Evolutionary conservation across 2,329 filamentous ascomycete genomes (phyloP), one percentile per base, ranked within the genome.

Genomic region (Thyridium curvatum): DNA sequence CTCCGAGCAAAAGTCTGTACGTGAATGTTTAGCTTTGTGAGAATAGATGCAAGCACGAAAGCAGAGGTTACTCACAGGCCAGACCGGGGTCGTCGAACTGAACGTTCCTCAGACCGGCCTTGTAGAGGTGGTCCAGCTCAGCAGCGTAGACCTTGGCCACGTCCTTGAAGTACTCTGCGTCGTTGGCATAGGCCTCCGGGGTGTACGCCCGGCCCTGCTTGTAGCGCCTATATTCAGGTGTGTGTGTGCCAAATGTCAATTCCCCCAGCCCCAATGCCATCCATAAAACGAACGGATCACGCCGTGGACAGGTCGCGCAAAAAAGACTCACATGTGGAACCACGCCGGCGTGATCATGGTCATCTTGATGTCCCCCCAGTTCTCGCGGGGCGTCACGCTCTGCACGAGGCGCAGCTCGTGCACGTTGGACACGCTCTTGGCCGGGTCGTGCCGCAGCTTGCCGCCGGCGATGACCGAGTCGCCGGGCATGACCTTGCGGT

Each of bases 1-100:
- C 41, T 83, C 68, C 15, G 78, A 83, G 62, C 83, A 87, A 61
- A 87, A 87, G 58, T 86, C 79, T 83, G 39, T n/a, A 4, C 12
- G 15, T 8, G 10, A 6, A 32, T 30, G 21, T 8, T 34, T 12
- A 26, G 12, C 14, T 8, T 7, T 6, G 32, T 15, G 10, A 8
- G 15, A 32, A 12, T 12, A 17, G 26, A 8, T 32, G 14, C 17
- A 8, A 30, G 16, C 13, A 13, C 5, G 28, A 28, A 9, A 18
- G 12, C 10, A 13, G 34, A 28, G 18, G 4, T 8, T 3, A 62
- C 77, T 63, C 60, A 82, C 79, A 84, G 12, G 78, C 78, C 58
- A 84, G 71, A 41, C 79, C 77, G 1, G 79, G 79, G 52, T 83
- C 79, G 46, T 83, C 79, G 35, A 80, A 80, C 53, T 83, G 79